Percentiles rank a stretch among this genome's conserved stretches.
Evolutionary conservation across 2,329 filamentous ascomycete species (phyloP).

Genomic region (Penicillium sp.): DNA sequence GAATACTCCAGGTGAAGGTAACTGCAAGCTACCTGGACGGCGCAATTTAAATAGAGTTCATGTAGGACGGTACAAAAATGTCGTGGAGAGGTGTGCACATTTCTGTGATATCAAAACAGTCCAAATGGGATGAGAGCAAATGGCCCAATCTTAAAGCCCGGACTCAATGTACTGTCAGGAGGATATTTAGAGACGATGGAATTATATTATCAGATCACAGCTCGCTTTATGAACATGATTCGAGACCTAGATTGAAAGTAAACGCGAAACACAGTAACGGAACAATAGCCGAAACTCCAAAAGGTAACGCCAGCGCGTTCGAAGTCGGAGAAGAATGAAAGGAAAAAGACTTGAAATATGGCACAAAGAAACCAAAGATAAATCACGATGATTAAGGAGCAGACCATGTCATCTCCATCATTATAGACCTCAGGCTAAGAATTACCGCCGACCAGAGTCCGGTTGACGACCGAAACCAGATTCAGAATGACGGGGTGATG

Average conservation of each 20-base stretch:
- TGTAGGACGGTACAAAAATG: too few species aligned
- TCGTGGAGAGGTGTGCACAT: too few species aligned
- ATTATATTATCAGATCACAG: background rate
- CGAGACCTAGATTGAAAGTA: background rate
- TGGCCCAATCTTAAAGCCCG: too few species aligned
- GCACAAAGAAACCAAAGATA: slow-evolving; percentile 9
- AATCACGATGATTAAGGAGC: background rate
- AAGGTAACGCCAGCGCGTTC: background rate
- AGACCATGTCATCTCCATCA: background rate
- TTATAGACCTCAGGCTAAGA: background rate
- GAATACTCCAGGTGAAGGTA: too few species aligned
- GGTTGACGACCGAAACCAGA: slow-evolving; percentile 16
- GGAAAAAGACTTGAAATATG: slow-evolving; percentile 8
- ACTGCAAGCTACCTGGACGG: too few species aligned
- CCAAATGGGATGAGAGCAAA: too few species aligned
- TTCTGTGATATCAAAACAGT: too few species aligned
- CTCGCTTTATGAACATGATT: slow-evolving; percentile 4
- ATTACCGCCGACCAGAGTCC: slow-evolving; percentile 1
- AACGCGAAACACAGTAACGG: slow-evolving; percentile 1
- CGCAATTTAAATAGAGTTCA: too few species aligned
- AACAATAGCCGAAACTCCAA: slow-evolving; percentile 1
- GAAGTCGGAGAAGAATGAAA: background rate
- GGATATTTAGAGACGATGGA: background rate
- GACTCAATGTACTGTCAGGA: too few species aligned
- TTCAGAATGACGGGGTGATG: slow-evolving; percentile 24